These are phyloP conservation scores for Glycine tomentella DNA, from an alignment of 306 rosid species.

Conservation along the genomic window DNA sequence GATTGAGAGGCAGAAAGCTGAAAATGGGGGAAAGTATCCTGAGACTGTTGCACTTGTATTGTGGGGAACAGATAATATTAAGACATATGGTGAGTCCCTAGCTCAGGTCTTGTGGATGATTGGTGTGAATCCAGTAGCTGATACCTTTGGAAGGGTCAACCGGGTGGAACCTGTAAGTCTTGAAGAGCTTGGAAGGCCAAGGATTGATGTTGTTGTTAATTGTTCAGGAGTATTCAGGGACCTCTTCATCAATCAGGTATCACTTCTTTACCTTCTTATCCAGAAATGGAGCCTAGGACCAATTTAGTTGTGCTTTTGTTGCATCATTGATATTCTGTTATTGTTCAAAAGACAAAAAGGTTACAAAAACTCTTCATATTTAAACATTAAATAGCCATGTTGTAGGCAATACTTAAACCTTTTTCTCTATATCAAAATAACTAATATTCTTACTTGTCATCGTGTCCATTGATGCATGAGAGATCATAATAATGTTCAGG, in stretches of 20 bases:
- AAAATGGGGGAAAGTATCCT: conserved; percentile 6
- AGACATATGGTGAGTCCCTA: conserved; percentile 8
- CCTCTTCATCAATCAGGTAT: conserved; percentile 10
- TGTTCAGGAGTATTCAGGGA: conserved; percentile 16
- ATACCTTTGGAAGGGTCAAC: conserved; percentile 19
- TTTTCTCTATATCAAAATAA: neutral
- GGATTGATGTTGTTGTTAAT: conserved; percentile 10
- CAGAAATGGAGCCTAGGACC: neutral
- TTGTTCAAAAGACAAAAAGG: neutral
- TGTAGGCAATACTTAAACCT: neutral
- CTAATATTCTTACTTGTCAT: neutral
- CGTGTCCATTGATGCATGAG: neutral
- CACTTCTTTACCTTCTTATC: neutral
- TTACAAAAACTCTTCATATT: neutral
- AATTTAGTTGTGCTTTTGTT: neutral
- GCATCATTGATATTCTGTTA: conserved; percentile 1
- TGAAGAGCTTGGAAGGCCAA: conserved; percentile 22
- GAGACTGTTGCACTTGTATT: conserved; percentile 3
- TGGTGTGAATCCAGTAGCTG: conserved; percentile 2
- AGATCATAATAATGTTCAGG: neutral
- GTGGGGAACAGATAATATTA: conserved; percentile 22
- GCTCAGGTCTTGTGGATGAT: conserved; percentile 24
- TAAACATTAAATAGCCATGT: neutral
- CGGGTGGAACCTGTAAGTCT: conserved; percentile 13
- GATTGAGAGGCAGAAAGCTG: conserved; percentile 22